phyloP scores from a whole-genome alignment of 2,329 filamentous ascomycete species.

The Diaporthe ampelina region DNA sequence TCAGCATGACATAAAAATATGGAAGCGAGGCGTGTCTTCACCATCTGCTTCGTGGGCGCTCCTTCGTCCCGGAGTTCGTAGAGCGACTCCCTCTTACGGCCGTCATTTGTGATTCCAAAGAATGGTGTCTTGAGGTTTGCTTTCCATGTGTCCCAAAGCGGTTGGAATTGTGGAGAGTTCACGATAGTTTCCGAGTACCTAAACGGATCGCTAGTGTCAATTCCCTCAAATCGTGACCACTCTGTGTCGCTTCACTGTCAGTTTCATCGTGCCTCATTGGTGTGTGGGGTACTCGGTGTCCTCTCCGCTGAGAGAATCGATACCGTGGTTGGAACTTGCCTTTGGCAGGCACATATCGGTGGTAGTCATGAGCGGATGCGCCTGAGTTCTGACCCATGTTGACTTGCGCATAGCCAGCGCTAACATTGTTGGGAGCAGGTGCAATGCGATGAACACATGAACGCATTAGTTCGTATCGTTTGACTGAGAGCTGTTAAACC shows the following conservation, averaged over 20 bases:
- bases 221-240: neutral
- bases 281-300: neutral
- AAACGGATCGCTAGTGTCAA: conserved; percentile 4
- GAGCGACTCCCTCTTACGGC: neutral
- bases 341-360: neutral
- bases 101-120: neutral
- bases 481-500: too few species aligned
- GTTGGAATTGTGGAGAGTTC: neutral
- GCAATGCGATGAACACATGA: neutral
- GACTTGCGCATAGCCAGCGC: neutral
- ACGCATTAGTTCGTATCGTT: too few species aligned
- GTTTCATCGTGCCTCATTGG: neutral
- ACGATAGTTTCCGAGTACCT: conserved; percentile 6
- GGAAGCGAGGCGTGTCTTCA: neutral
- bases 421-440: too few species aligned
- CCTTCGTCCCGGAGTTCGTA: conserved; percentile 4
- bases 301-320: neutral
- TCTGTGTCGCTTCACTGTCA: neutral
- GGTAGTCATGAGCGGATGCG: neutral
- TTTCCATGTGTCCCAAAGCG: neutral
- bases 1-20: neutral
- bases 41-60: conserved; percentile 8
- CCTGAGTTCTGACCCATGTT: neutral
- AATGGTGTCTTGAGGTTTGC: neutral
- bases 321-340: neutral